Evolutionary conservation across 2,329 filamentous ascomycete species (phyloP).

Genomic region (Akanthomyces dipterigenus): DNA sequence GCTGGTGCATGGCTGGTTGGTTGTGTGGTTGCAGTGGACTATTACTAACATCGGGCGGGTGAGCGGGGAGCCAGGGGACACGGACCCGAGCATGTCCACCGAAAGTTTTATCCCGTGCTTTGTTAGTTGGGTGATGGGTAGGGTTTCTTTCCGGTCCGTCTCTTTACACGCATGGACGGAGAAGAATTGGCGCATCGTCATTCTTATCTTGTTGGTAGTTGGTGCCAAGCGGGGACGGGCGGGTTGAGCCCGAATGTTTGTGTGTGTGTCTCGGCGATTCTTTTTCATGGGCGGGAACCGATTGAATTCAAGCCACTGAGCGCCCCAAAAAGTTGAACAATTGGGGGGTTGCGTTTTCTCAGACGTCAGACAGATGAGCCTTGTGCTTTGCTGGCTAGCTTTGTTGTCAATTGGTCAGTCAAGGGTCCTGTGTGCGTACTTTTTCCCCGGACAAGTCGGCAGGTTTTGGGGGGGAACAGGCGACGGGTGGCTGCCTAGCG

Average conservation of each 20-base stretch:
- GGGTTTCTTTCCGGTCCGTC: no score
- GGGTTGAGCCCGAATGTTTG: not conserved
- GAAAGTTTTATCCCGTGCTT: not conserved
- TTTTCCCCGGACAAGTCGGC: conserved; percentile 3
- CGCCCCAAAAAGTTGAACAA: no score
- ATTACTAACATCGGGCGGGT: not conserved
- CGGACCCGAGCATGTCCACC: not conserved
- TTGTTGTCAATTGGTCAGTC: no score
- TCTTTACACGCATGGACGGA: no score
- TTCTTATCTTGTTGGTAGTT: no score
- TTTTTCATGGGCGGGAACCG: not conserved
- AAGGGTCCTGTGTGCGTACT: not conserved
- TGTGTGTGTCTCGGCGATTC: not conserved
- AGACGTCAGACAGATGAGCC: not conserved
- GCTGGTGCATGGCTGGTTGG: not conserved
- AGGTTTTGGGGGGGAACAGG: not conserved
- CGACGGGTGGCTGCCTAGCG: not conserved
- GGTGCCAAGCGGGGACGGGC: not conserved
- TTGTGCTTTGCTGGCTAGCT: not conserved
- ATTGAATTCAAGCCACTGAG: not conserved
- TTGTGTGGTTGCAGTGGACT: not conserved
- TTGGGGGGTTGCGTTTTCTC: not conserved
- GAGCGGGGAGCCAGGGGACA: not conserved
- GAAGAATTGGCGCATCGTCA: no score
- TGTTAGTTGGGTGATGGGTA: not conserved